These are phyloP conservation scores for Xylariaceae sp. DNA, from an alignment of 2,329 filamentous ascomycete species.

Conservation along the genomic window DNA sequence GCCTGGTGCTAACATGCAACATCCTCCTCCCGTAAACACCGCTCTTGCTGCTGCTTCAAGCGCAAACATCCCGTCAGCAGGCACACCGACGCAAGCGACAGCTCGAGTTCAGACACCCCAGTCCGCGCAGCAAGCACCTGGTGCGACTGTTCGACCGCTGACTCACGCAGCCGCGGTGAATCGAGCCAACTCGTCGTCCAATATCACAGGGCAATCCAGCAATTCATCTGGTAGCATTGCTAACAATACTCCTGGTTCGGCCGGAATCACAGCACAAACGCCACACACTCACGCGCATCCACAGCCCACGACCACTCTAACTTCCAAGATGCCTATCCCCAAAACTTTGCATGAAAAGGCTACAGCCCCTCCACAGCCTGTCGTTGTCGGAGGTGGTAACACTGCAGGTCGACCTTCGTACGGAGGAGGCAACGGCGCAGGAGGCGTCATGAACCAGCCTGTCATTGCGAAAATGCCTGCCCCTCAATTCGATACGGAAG, in stretches of 20 bases:
- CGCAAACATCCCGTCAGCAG: constrained; percentile 47
- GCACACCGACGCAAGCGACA: constrained; percentile 56
- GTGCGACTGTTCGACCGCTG: constrained; percentile 33
- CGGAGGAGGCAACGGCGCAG: constrained; percentile 76
- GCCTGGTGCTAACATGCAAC: constrained; percentile 39
- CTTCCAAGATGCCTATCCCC: constrained; percentile 78
- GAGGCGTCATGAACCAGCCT: constrained; percentile 86
- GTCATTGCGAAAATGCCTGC: constrained; percentile 80
- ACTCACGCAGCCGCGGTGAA: constrained; percentile 41
- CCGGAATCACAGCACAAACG: constrained; percentile 41
- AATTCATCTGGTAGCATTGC: constrained; percentile 34
- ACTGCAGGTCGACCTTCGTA: constrained; percentile 79
- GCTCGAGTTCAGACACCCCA: constrained; percentile 59
- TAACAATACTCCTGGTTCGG: constrained; percentile 36
- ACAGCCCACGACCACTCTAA: constrained; percentile 48
- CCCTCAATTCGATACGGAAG: constrained; percentile 88
- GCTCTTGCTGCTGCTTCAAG: constrained; percentile 47
- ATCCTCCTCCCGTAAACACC: constrained; percentile 56
- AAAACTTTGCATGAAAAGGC: constrained; percentile 75
- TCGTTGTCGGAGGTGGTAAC: constrained; percentile 68
- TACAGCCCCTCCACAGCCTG: constrained; percentile 73
- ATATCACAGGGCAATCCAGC: constrained; percentile 34
- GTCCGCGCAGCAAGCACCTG: constrained; percentile 33
- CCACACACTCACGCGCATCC: constrained; percentile 57
- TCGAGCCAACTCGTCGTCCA: constrained; percentile 41